Percentiles rank a stretch among this genome's conserved stretches.
Evolutionary conservation across 495 filamentous ascomycete species (phyloP).

Genomic region (Chaetomium tenue): DNA sequence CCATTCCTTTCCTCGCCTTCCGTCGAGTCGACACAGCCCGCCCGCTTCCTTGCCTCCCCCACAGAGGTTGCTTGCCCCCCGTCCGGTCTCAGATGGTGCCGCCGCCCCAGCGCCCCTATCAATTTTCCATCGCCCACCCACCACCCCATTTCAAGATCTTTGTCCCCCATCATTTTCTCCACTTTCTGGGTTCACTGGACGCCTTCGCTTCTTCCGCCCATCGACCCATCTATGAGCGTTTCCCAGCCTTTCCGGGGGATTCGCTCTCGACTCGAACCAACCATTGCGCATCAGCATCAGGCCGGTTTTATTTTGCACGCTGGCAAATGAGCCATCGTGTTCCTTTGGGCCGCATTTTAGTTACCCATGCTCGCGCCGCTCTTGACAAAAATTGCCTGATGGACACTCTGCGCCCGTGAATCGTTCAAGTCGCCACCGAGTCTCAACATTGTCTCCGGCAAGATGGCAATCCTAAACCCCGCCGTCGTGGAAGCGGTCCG

Average conservation of each 20-base stretch:
- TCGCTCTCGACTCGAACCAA: conserved; percentile 17
- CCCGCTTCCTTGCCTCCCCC: no score
- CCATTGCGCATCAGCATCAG: background rate
- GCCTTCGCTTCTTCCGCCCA: conserved; percentile 14
- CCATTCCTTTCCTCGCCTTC: background rate
- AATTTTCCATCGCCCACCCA: conserved; percentile 25
- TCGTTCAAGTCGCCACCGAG: conserved; percentile 25
- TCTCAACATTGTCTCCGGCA: conserved; percentile 19
- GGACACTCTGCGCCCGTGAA: conserved; percentile 30
- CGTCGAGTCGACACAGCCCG: conserved; percentile 25
- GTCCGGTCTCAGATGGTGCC: conserved; percentile 11
- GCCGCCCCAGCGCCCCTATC: conserved; percentile 22
- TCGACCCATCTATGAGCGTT: conserved; percentile 26
- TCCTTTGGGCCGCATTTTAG: background rate
- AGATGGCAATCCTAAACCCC: conserved; percentile 35
- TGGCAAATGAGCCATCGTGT: conserved; percentile 1
- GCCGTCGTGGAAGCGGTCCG: conserved; percentile 31
- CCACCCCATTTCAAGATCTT: conserved; percentile 20
- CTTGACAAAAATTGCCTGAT: conserved; percentile 30
- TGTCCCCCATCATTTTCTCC: conserved; percentile 27
- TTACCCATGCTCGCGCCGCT: conserved; percentile 19
- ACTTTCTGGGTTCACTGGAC: conserved; percentile 31
- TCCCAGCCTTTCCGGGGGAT: conserved; percentile 24
- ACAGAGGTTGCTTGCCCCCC: background rate
- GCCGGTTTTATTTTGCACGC: conserved; percentile 8